These are phyloP conservation scores for Pseudogymnoascus sp. DNA, from an alignment of 2,329 filamentous ascomycete species.

Conservation along the genomic window DNA sequence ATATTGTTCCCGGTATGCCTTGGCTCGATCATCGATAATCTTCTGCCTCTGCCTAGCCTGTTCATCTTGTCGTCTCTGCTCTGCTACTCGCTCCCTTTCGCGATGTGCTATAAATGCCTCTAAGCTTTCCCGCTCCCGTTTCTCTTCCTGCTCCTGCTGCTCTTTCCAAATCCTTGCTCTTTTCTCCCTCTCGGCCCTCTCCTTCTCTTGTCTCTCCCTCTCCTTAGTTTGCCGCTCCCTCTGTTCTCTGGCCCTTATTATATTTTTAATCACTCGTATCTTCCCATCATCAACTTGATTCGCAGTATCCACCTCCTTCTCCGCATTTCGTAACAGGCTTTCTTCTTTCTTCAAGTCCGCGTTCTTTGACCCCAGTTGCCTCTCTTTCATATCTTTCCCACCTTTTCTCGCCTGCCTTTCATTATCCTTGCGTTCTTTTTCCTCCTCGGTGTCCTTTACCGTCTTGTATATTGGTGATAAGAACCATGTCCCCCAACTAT, in stretches of 20 bases:
- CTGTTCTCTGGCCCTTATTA: conserved; percentile 12
- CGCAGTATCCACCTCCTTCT: conserved; percentile 13
- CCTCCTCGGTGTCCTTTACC: conserved; percentile 26
- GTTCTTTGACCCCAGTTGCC: conserved; percentile 18
- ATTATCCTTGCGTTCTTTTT: conserved; percentile 28
- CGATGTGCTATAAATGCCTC: conserved; percentile 14
- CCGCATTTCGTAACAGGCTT: conserved; percentile 1
- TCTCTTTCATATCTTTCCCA: conserved; percentile 30
- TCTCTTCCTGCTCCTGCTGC: conserved; percentile 13
- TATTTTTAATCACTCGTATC: conserved; percentile 9
- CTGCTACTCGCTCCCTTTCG: conserved; percentile 14
- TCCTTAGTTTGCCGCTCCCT: not conserved
- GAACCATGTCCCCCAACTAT: conserved; percentile 28
- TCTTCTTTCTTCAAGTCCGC: conserved; percentile 17
- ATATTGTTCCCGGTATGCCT: no score
- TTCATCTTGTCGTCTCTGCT: conserved; percentile 13
- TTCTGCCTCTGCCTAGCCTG: conserved; percentile 11
- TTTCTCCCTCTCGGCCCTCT: conserved; percentile 11
- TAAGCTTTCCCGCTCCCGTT: conserved; percentile 12
- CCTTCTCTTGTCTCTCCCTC: conserved; percentile 10
- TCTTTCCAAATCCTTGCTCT: conserved; percentile 12
- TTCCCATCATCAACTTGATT: conserved; percentile 14
- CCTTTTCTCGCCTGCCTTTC: conserved; percentile 27
- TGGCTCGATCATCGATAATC: not conserved
- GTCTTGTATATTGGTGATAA: conserved; percentile 27